Percentiles rank a stretch among this genome's conserved stretches.
These are phyloP conservation scores for Lathyrus aphaca DNA, from an alignment of 306 rosid species.

Conservation along the genomic window DNA sequence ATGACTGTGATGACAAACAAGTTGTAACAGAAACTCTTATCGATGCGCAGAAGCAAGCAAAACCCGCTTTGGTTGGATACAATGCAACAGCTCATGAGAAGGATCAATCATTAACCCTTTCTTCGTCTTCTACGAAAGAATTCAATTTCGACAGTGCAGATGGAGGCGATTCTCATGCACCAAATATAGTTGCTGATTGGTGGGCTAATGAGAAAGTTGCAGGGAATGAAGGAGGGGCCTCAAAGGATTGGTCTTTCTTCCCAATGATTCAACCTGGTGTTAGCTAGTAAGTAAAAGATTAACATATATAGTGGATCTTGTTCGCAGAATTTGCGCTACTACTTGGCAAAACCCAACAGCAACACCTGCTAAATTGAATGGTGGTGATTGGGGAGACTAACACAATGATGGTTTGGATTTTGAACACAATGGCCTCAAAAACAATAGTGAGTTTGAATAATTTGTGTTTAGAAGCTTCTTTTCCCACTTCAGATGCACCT, in stretches of 20 bases:
- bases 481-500: not conserved
- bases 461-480: constrained; percentile 9
- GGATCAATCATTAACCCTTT: constrained; percentile 61
- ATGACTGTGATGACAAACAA: constrained; percentile 26
- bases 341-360: constrained; percentile 26
- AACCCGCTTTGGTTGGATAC: constrained; percentile 38
- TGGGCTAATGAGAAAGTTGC: constrained; percentile 88
- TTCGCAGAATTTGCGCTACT: constrained; percentile 29
- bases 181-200: constrained; percentile 70
- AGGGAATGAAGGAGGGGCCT: constrained; percentile 52
- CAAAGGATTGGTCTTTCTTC: constrained; percentile 83
- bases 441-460: constrained; percentile 27
- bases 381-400: constrained; percentile 42
- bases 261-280: constrained; percentile 69
- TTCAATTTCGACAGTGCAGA: constrained; percentile 85
- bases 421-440: constrained; percentile 40
- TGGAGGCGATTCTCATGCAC: constrained; percentile 62
- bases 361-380: constrained; percentile 40
- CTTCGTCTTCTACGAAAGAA: constrained; percentile 74
- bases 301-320: constrained; percentile 32
- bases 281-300: constrained; percentile 48
- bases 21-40: constrained; percentile 47
- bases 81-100: constrained; percentile 51
- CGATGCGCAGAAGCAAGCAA: constrained; percentile 39
- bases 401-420: constrained; percentile 46